phyloP scores from a whole-genome alignment of 352 stramenopile genomes.

The Globisporangium irregulare region DNA sequence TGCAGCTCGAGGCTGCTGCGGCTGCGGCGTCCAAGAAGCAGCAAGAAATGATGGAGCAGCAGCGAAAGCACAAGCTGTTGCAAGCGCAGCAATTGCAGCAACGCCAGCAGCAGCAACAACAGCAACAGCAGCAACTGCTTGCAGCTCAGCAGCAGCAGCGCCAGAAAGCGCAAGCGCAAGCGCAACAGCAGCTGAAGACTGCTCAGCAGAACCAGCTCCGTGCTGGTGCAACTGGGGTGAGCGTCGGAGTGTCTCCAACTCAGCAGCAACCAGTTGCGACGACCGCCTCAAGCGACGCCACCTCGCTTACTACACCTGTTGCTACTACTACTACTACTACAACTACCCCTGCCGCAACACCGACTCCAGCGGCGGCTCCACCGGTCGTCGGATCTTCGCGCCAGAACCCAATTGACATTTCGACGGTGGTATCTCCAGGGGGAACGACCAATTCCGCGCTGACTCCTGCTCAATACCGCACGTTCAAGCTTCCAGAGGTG shows the following conservation, averaged over 20 bases:
- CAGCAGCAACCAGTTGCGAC: constrained; percentile 21
- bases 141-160: constrained; percentile 34
- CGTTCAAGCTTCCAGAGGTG: constrained; percentile 60
- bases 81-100: constrained; percentile 47
- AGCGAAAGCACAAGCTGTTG: constrained; percentile 62
- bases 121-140: constrained; percentile 32
- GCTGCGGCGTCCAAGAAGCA: constrained; percentile 57
- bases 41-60: constrained; percentile 54
- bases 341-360: neutral
- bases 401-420: constrained; percentile 53
- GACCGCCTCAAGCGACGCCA: constrained; percentile 16
- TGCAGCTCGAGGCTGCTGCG: constrained; percentile 58
- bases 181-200: constrained; percentile 37
- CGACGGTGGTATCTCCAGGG: constrained; percentile 26
- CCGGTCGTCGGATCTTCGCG: constrained; percentile 31
- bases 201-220: constrained; percentile 37
- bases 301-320: constrained; percentile 12
- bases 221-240: neutral
- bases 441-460: constrained; percentile 35
- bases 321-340: constrained; percentile 10
- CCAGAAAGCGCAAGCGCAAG: constrained; percentile 15
- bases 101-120: constrained; percentile 30
- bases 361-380: constrained; percentile 17
- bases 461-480: constrained; percentile 71
- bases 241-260: constrained; percentile 7